phyloP scores from a whole-genome alignment of 345 rosid species.

The Brassica cretica region DNA sequence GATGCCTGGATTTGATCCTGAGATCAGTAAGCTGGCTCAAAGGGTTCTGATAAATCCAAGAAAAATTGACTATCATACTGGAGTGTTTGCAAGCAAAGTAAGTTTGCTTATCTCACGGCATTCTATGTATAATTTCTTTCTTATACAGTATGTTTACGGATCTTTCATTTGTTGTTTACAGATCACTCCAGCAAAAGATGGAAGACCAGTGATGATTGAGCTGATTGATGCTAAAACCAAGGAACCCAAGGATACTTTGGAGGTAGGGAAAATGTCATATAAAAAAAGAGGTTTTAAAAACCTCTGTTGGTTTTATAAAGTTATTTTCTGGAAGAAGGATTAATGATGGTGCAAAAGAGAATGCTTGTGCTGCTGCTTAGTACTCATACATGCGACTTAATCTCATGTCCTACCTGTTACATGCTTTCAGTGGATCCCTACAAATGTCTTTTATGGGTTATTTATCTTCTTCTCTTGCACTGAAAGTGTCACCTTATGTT shows the following conservation, averaged over 20 bases:
- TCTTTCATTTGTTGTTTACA: slow-evolving; percentile 16
- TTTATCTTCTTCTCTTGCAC: not conserved
- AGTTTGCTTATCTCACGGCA: not conserved
- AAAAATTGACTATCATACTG: slow-evolving; percentile 91
- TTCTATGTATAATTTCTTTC: not conserved
- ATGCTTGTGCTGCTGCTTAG: not conserved
- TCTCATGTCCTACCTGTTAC: not conserved
- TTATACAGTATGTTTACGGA: not conserved
- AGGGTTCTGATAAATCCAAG: slow-evolving; percentile 93
- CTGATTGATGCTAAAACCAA: slow-evolving; percentile 98
- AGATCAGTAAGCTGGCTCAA: slow-evolving; percentile 94
- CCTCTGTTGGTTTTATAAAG: not conserved
- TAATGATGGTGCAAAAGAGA: not conserved
- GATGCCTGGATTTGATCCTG: slow-evolving; percentile 99
- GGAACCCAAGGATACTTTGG: slow-evolving; percentile 78
- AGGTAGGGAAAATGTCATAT: slow-evolving; percentile 55
- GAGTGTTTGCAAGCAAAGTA: slow-evolving; percentile 98
- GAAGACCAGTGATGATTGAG: slow-evolving; percentile 91
- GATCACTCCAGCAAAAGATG: slow-evolving; percentile 97
- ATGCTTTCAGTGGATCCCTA: not conserved
- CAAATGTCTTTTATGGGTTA: not conserved
- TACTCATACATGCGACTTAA: not conserved
- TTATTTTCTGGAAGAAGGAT: not conserved
- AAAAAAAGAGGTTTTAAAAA: not conserved
- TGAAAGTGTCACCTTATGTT: slow-evolving; percentile 23